Percentiles rank a stretch among this genome's conserved stretches.
Conservation (phyloP, 768 basidiomycete genomes). For the Chalciporus piperatus region DNA sequence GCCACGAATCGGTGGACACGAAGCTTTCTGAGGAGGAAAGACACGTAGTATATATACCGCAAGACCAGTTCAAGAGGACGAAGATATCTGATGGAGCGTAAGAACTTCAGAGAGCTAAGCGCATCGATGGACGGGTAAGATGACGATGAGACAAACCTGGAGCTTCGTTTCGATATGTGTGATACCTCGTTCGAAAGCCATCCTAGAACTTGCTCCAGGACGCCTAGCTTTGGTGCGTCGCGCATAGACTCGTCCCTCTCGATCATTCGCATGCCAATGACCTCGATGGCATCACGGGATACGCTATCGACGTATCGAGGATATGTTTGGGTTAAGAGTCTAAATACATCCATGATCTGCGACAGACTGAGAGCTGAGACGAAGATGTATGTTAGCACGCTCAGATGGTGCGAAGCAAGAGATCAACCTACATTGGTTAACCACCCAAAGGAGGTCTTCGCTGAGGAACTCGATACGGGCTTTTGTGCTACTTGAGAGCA, state of each 20-base stretch:
- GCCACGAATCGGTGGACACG: conserved; percentile 47
- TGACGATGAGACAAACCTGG: conserved; percentile 48
- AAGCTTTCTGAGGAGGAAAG: conserved; percentile 45
- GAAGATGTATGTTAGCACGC: conserved; percentile 1
- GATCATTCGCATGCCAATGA: conserved; percentile 61
- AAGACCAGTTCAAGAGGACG: conserved; percentile 70
- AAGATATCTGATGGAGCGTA: conserved; percentile 61
- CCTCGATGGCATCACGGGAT: conserved; percentile 71
- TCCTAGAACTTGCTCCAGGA: conserved; percentile 67
- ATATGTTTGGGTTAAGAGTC: conserved; percentile 71
- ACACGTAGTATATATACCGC: conserved; percentile 57
- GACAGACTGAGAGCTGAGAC: conserved; percentile 54
- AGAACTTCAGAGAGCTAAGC: conserved; percentile 33
- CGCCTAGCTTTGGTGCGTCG: conserved; percentile 48
- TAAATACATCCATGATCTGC: conserved; percentile 68
- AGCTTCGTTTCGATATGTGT: conserved; percentile 49
- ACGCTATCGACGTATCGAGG: conserved; percentile 71
- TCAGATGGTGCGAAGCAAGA: neutral
- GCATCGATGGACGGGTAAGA: neutral
- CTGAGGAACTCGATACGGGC: conserved; percentile 54
- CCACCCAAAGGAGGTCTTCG: conserved; percentile 58
- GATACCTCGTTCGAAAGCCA: conserved; percentile 73
- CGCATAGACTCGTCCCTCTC: conserved; percentile 53
- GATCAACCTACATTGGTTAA: conserved; percentile 49
- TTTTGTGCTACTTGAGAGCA: conserved; percentile 55